These are phyloP conservation scores for Stentor coeruleus DNA, from an alignment of 73 alveolate species.

Conservation along the genomic window DNA sequence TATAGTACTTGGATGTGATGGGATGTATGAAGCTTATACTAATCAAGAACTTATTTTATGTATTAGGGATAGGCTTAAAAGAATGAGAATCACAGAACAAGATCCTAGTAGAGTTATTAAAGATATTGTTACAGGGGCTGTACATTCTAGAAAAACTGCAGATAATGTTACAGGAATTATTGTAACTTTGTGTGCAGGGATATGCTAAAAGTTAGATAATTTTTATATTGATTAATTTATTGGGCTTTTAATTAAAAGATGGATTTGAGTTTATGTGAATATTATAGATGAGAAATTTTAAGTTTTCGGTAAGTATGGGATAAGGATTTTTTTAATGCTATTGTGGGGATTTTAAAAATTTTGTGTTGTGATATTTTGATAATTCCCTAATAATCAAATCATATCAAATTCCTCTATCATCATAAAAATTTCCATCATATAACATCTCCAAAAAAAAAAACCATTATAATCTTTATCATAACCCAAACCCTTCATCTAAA, in stretches of 20 bases:
- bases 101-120: not conserved
- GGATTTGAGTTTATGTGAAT: no score
- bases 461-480: not conserved
- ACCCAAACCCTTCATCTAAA: not conserved
- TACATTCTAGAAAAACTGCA: not conserved
- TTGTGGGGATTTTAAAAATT: no score
- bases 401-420: no score
- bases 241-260: no score
- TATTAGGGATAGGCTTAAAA: not conserved
- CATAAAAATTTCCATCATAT: not conserved
- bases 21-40: not conserved
- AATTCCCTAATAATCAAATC: no score
- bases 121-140: not conserved
- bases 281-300: no score
- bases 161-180: not conserved
- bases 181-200: not conserved
- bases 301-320: no score
- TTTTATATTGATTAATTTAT: no score
- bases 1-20: conserved; percentile 2
- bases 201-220: no score
- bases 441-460: not conserved
- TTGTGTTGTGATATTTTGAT: no score
- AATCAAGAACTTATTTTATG: not conserved
- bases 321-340: no score
- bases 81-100: not conserved